Evolutionary conservation across 306 rosid species (phyloP).

Genomic region (Vachellia pachyceras): DNA sequence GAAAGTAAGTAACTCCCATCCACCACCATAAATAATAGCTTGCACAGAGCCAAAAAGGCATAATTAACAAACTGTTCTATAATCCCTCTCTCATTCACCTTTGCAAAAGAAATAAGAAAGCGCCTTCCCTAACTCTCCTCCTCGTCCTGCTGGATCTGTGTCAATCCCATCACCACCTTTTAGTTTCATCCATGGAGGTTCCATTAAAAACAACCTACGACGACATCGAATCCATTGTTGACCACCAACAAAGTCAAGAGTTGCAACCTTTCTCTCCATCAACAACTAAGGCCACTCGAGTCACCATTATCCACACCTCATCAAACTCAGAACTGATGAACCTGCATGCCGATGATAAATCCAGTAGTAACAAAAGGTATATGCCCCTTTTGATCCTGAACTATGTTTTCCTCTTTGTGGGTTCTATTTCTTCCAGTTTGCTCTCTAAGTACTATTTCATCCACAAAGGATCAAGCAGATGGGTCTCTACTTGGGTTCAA

Average conservation of each 20-base stretch:
- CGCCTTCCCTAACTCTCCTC: neutral
- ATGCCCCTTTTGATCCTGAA: conserved; percentile 57
- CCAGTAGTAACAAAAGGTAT: conserved; percentile 41
- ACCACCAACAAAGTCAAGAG: conserved; percentile 15
- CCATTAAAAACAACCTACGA: conserved; percentile 21
- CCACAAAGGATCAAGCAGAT: conserved; percentile 68
- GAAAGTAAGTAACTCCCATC: neutral
- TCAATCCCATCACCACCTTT: too few species aligned
- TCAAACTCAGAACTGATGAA: neutral
- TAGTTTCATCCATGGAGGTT: conserved; percentile 15
- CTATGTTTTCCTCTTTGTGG: conserved; percentile 60
- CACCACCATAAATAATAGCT: neutral
- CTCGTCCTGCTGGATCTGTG: neutral
- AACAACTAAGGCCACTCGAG: neutral
- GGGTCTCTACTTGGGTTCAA: conserved; percentile 81
- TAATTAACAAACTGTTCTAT: neutral
- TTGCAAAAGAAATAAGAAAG: neutral
- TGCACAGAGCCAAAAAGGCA: neutral
- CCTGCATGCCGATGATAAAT: conserved; percentile 43
- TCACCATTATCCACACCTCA: neutral
- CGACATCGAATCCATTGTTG: conserved; percentile 27
- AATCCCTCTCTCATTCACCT: neutral
- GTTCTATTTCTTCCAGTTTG: conserved; percentile 60
- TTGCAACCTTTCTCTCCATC: neutral
- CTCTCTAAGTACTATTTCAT: conserved; percentile 73